Evolutionary conservation across 2,329 filamentous ascomycete species (phyloP), one percentile per base, ranked within the genome.

Genomic region (Cercospora sp.): DNA sequence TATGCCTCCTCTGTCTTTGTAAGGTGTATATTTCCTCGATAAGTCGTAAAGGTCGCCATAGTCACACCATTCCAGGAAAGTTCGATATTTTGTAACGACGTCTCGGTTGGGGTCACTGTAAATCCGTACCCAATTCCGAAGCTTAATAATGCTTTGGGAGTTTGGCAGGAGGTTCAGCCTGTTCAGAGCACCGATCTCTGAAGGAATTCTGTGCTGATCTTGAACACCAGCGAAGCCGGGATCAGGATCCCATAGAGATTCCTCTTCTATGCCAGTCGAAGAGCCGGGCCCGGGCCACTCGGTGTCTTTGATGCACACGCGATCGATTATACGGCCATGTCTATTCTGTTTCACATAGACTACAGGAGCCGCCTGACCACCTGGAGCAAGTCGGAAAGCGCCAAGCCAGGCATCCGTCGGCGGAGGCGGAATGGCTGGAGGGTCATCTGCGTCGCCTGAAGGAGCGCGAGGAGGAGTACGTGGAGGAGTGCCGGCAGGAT

Each of bases 231-330:
- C 23, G 8, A 10, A 16, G 13, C 16, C 8, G 8, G 33, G 13
- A 31, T 62, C 36, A 20, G 58, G 33, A 58, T 63, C 63, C 60
- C 57, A 63, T 30, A 67, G 16, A 42, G 30, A 57, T 30, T 20
- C 28, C 3, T 7, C 10, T 9, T 31, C 23, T 28, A 45, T 28
- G 23, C 45, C 13, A 26, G 12, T 28, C 13, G 55, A 23, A 18
- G 16, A 5, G 4, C 36, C n/a, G 13, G 26, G 18, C 42, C 18
- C 26, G 5, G 57, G 55, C 64, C 57, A 65, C 4, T 5, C 26
- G 3, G 64, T 61, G 3, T 67, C 66, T 42, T 67, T 67, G 42
- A 67, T 39, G 18, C 45, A 57, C 18, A 65, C 45, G 18, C 66
- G 62, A 55, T 67, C 58, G 8, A 45, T 36, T 12, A 67, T 60